These are phyloP conservation scores for Boletales sp. DNA, from an alignment of 768 basidiomycete species.

Conservation along the genomic window DNA sequence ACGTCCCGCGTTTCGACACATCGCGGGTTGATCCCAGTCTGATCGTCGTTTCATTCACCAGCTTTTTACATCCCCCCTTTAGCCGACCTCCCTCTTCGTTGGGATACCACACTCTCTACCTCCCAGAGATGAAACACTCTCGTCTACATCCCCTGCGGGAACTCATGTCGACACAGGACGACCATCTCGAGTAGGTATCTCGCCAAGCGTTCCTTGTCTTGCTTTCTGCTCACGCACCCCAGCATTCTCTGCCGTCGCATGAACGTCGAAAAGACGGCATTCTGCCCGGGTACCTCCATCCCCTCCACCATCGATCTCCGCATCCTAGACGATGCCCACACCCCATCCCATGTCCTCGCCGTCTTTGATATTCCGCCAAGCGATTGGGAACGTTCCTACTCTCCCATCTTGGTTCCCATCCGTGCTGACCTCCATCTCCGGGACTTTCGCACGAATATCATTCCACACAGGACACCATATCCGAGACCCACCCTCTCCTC, in stretches of 20 bases:
- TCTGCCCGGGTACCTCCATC: slow-evolving; percentile 25
- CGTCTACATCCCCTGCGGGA: slow-evolving; percentile 25
- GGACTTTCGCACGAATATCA: slow-evolving; percentile 36
- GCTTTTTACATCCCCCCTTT: slow-evolving; percentile 7
- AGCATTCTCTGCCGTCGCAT: slow-evolving; percentile 32
- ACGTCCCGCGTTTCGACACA: slow-evolving; percentile 7
- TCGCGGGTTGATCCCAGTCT: slow-evolving; percentile 17
- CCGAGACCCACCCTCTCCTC: slow-evolving; percentile 29
- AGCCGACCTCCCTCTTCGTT: slow-evolving; percentile 8
- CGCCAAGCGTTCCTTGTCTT: not conserved
- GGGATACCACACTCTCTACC: slow-evolving; percentile 16
- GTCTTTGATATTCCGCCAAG: slow-evolving; percentile 33
- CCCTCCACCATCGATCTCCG: slow-evolving; percentile 48
- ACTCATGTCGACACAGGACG: slow-evolving; percentile 13
- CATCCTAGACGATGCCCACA: slow-evolving; percentile 40
- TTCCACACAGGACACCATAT: slow-evolving; percentile 30
- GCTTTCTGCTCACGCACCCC: slow-evolving; percentile 7
- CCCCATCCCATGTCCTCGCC: slow-evolving; percentile 59
- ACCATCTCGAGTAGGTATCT: slow-evolving; percentile 28
- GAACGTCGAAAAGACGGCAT: slow-evolving; percentile 29
- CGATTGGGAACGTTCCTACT: slow-evolving; percentile 28
- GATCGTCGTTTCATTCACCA: slow-evolving; percentile 11
- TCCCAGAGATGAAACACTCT: slow-evolving; percentile 15
- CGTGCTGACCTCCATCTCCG: slow-evolving; percentile 43
- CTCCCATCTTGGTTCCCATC: slow-evolving; percentile 52